A percentile compares a stretch with the other conserved stretches of the same genome.
Evolutionary conservation across 306 rosid species (phyloP).

Genomic region (Citrullus mucosospermus): DNA sequence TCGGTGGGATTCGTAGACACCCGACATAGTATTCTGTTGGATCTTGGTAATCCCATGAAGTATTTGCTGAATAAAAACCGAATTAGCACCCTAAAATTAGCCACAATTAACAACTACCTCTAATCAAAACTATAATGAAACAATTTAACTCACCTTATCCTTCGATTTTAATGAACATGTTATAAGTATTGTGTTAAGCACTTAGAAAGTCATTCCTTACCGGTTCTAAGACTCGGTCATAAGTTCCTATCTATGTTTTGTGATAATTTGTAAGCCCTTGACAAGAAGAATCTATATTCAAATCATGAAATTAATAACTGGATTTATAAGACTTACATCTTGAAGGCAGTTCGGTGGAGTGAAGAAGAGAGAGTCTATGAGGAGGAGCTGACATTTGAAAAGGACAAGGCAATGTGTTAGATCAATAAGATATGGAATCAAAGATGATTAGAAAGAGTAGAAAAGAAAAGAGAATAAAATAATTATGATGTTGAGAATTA

Average conservation of each 20-base stretch:
- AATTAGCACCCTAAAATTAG: background rate
- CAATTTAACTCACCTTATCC: background rate
- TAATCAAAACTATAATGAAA: background rate
- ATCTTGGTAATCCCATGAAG: constrained; percentile 59
- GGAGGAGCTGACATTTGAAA: constrained; percentile 27
- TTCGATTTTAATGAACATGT: too few relatives aligned
- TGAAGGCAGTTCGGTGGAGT: constrained; percentile 32
- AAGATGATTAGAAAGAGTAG: background rate
- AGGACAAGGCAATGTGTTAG: background rate
- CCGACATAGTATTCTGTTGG: constrained; percentile 68
- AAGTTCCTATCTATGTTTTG: too few relatives aligned
- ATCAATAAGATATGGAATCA: constrained; percentile 6
- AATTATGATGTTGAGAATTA: background rate
- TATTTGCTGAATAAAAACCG: constrained; percentile 26
- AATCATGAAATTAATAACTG: background rate
- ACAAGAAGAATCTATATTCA: background rate
- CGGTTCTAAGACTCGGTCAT: too few relatives aligned
- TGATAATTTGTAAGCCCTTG: too few relatives aligned
- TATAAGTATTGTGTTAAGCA: too few relatives aligned
- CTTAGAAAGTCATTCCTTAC: too few relatives aligned
- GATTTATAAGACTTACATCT: constrained; percentile 35
- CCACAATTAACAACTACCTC: background rate
- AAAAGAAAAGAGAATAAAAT: background rate
- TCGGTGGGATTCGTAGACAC: constrained; percentile 40
- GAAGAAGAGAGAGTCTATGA: constrained; percentile 37